A percentile compares a stretch with the other conserved stretches of the same genome.
Evolutionary conservation across 2,329 filamentous ascomycete genomes (phyloP).

Genomic region (Botrytis paeoniae): DNA sequence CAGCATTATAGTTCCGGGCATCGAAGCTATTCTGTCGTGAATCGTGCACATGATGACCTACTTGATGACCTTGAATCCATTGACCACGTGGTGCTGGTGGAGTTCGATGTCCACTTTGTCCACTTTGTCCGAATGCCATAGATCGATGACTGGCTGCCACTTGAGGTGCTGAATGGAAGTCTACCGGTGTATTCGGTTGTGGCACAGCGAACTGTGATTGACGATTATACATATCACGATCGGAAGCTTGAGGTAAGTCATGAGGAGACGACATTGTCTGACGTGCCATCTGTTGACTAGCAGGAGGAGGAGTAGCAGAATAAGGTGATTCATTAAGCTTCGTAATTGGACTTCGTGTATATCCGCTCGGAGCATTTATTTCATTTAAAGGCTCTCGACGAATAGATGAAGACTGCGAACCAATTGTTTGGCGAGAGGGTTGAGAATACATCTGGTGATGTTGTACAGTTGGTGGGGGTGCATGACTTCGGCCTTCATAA

Average conservation of each 20-base stretch:
- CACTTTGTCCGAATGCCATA: constrained; percentile 33
- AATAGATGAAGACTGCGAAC: constrained; percentile 30
- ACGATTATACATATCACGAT: constrained; percentile 37
- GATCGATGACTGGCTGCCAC: constrained; percentile 32
- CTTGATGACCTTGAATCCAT: constrained; percentile 29
- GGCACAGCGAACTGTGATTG: constrained; percentile 34
- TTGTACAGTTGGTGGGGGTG: constrained; percentile 37
- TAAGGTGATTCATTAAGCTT: constrained; percentile 38
- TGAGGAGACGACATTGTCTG: constrained; percentile 34
- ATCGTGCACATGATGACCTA: constrained; percentile 31
- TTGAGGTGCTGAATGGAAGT: constrained; percentile 33
- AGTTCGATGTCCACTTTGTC: constrained; percentile 29
- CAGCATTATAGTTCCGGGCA: constrained; percentile 28
- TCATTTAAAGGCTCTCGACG: constrained; percentile 36
- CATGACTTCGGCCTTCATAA: constrained; percentile 42
- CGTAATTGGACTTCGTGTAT: constrained; percentile 30
- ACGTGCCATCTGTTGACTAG: constrained; percentile 23
- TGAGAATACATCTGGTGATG: constrained; percentile 38
- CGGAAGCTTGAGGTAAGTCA: constrained; percentile 30
- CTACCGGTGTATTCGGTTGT: constrained; percentile 29
- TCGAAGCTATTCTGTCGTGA: constrained; percentile 37
- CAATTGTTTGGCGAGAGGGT: constrained; percentile 32
- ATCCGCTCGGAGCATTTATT: constrained; percentile 30
- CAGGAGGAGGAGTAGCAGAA: constrained; percentile 34
- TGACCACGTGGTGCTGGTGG: constrained; percentile 33